Evolutionary conservation across 1,284 basidiomycete species (phyloP).

Genomic region (Tausonia pullulans): DNA sequence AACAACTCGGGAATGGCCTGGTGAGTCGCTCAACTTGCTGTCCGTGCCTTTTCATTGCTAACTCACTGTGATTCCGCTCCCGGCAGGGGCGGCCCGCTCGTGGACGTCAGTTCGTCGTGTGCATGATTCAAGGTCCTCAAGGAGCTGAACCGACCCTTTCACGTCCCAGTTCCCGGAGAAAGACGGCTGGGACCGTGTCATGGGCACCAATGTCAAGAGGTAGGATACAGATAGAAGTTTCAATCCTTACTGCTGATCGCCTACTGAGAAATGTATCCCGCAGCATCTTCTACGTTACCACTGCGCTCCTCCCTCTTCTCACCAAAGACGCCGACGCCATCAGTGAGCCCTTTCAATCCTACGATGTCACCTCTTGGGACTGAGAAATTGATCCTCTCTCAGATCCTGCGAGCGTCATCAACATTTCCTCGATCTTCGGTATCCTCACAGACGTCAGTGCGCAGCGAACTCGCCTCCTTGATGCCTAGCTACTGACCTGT

Average conservation of each 20-base stretch:
- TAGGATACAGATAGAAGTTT: neutral
- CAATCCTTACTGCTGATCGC: too few species aligned
- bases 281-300: slow-evolving; percentile 20
- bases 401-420: slow-evolving; percentile 66
- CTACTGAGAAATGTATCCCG: neutral
- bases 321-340: slow-evolving; percentile 53
- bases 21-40: neutral
- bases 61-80: too few species aligned
- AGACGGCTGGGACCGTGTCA: slow-evolving; percentile 68
- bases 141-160: too few species aligned
- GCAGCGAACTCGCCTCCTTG: too few species aligned
- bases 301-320: slow-evolving; percentile 46
- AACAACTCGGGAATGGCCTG: slow-evolving; percentile 52
- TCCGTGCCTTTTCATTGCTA: too few species aligned
- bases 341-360: neutral
- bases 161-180: slow-evolving; percentile 45
- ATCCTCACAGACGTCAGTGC: slow-evolving; percentile 38
- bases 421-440: slow-evolving; percentile 64
- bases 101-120: too few species aligned
- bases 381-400: neutral
- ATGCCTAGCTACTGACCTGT: too few species aligned
- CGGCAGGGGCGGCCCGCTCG: too few species aligned
- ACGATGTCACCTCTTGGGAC: too few species aligned
- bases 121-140: too few species aligned
- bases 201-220: slow-evolving; percentile 68